Conservation (phyloP, 2,329 filamentous ascomycete genomes). For the Alternaria gaisen region DNA sequence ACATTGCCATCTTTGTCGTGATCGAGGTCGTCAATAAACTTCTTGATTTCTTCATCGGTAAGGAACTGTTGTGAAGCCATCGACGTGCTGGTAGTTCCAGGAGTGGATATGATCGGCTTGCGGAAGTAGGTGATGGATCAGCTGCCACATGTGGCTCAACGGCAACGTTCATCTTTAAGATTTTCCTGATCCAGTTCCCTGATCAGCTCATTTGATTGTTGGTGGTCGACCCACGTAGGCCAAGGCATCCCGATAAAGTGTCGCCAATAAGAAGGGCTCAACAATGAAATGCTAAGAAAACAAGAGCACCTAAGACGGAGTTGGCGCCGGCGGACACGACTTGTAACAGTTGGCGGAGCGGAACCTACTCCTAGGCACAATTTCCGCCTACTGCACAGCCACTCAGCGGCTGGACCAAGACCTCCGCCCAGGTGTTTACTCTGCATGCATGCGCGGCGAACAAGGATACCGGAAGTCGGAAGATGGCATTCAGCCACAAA, state of each 20-base stretch:
- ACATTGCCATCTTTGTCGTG: conserved; percentile 62
- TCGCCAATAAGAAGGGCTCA: conserved; percentile 18
- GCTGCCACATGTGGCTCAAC: conserved; percentile 3
- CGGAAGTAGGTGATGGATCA: not conserved
- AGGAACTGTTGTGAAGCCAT: conserved; percentile 41
- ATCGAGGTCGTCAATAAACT: conserved; percentile 64
- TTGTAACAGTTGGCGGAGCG: conserved; percentile 25
- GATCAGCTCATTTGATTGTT: conserved; percentile 15
- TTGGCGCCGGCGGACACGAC: conserved; percentile 20
- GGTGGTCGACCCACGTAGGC: conserved; percentile 38
- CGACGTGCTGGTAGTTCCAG: not conserved
- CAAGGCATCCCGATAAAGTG: conserved; percentile 29
- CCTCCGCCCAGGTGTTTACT: conserved; percentile 11
- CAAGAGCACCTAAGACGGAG: conserved; percentile 38
- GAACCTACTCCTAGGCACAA: conserved; percentile 10
- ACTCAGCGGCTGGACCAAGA: conserved; percentile 18
- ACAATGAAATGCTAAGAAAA: conserved; percentile 28
- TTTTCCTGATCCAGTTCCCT: conserved; percentile 17
- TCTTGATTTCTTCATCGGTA: conserved; percentile 60
- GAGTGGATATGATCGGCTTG: not conserved
- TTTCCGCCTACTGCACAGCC: conserved; percentile 14
- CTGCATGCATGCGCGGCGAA: not conserved
- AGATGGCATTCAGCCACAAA: conserved; percentile 1
- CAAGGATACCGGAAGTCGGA: not conserved
- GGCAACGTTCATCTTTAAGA: conserved; percentile 7